These are phyloP conservation scores for Ambrosiella beaveri DNA, from an alignment of 2,329 filamentous ascomycete genomes.

Conservation along the genomic window DNA sequence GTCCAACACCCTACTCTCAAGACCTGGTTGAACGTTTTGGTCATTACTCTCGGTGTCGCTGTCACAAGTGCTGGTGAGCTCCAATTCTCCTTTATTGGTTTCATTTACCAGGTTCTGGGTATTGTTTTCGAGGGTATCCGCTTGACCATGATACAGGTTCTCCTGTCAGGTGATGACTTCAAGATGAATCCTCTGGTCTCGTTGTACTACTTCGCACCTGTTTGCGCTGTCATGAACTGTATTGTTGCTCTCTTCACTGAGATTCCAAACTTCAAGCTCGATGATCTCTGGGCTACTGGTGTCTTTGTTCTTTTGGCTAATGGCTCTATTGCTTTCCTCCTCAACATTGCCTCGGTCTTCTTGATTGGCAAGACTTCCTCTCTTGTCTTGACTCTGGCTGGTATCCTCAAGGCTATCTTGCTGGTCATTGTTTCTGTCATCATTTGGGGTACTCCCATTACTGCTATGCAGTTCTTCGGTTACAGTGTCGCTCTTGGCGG, in stretches of 20 bases:
- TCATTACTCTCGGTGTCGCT: constrained; percentile 35
- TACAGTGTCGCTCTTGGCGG: constrained; percentile 51
- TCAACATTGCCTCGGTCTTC: constrained; percentile 77
- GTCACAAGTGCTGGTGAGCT: constrained; percentile 46
- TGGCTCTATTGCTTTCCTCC: constrained; percentile 59
- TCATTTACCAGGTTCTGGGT: constrained; percentile 54
- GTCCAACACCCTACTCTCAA: constrained; percentile 29
- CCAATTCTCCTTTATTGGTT: constrained; percentile 47
- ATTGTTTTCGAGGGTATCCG: constrained; percentile 68
- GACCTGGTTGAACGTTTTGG: constrained; percentile 30
- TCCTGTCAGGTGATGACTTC: constrained; percentile 57
- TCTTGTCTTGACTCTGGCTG: constrained; percentile 68
- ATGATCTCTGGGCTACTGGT: constrained; percentile 48
- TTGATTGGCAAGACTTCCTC: constrained; percentile 81
- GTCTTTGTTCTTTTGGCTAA: constrained; percentile 50
- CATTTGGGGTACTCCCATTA: constrained; percentile 60
- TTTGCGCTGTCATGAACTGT: constrained; percentile 68
- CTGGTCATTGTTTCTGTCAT: constrained; percentile 60
- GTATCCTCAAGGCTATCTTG: constrained; percentile 77
- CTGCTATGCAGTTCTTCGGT: constrained; percentile 54
- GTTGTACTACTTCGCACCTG: constrained; percentile 77
- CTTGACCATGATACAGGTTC: constrained; percentile 69
- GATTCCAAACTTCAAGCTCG: constrained; percentile 45
- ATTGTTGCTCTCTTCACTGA: constrained; percentile 54
- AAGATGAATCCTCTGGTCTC: constrained; percentile 83